These are phyloP conservation scores for Trifolium pratense DNA, from an alignment of 306 rosid genomes.

Conservation along the genomic window DNA sequence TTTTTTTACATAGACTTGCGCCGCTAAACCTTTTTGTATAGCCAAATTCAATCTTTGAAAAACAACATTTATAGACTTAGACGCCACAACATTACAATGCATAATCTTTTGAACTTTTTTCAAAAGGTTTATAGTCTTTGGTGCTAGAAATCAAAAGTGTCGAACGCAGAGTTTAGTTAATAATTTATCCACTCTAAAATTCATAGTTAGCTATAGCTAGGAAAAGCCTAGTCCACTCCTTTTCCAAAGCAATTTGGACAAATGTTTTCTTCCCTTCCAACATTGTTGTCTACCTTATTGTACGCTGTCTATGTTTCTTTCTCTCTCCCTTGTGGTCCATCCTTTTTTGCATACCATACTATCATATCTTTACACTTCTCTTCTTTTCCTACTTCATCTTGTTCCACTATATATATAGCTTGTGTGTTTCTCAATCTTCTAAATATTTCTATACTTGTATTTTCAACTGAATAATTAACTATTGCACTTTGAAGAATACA, in stretches of 20 bases:
- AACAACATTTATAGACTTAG: too few species aligned
- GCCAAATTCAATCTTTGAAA: too few species aligned
- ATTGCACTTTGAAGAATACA: not conserved
- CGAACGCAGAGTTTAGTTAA: too few species aligned
- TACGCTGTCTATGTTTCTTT: slow-evolving; percentile 48
- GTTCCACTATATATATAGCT: slow-evolving; percentile 5
- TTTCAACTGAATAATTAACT: not conserved
- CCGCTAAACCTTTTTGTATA: too few species aligned
- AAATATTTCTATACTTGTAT: not conserved
- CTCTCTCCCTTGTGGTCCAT: slow-evolving; percentile 65
- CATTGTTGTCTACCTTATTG: slow-evolving; percentile 65
- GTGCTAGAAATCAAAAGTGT: too few species aligned
- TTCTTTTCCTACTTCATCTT: not conserved
- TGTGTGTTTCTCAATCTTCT: slow-evolving; percentile 7
- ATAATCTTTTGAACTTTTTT: too few species aligned
- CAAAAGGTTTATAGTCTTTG: too few species aligned
- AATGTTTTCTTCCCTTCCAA: slow-evolving; percentile 71
- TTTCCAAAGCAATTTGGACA: slow-evolving; percentile 57
- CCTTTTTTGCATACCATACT: slow-evolving; percentile 31
- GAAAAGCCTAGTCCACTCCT: slow-evolving; percentile 40
- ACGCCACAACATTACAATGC: too few species aligned
- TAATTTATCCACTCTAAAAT: too few species aligned
- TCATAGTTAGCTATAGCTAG: too few species aligned
- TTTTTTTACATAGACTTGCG: too few species aligned
- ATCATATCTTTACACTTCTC: not conserved